Conservation (phyloP, 441 rosid species). For the Flueggea neowawraea region DNA sequence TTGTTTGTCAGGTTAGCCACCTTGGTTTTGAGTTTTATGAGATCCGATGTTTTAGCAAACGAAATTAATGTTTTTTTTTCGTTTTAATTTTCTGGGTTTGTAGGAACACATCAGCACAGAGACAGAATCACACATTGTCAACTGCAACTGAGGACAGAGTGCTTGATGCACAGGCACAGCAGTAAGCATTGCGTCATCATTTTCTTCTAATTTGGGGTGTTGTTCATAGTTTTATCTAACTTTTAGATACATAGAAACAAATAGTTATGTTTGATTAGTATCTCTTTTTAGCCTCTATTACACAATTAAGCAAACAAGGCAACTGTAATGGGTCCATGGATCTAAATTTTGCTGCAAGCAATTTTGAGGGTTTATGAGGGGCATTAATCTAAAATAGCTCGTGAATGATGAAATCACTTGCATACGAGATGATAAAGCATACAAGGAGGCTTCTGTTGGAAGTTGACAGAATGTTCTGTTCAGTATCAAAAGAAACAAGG, state of each 20-base stretch:
- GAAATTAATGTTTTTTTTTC: not conserved
- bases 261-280: no score
- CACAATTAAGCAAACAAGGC: not conserved
- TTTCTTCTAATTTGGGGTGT: not conserved
- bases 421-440: not conserved
- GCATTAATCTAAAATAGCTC: not conserved
- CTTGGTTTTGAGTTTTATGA: no score
- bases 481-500: not conserved
- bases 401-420: not conserved
- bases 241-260: not conserved
- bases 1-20: slow-evolving; percentile 69
- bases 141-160: slow-evolving; percentile 20
- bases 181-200: slow-evolving; percentile 38
- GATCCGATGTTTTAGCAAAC: no score
- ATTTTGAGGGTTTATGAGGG: not conserved
- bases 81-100: not conserved
- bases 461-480: not conserved
- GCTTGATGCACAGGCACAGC: slow-evolving; percentile 25
- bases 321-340: not conserved
- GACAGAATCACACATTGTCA: slow-evolving; percentile 30
- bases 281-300: no score
- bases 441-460: not conserved
- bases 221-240: not conserved
- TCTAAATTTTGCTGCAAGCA: not conserved
- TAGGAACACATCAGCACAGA: no score